These are phyloP conservation scores for Heritiera fomes DNA, from an alignment of 345 rosid species.

Conservation along the genomic window DNA sequence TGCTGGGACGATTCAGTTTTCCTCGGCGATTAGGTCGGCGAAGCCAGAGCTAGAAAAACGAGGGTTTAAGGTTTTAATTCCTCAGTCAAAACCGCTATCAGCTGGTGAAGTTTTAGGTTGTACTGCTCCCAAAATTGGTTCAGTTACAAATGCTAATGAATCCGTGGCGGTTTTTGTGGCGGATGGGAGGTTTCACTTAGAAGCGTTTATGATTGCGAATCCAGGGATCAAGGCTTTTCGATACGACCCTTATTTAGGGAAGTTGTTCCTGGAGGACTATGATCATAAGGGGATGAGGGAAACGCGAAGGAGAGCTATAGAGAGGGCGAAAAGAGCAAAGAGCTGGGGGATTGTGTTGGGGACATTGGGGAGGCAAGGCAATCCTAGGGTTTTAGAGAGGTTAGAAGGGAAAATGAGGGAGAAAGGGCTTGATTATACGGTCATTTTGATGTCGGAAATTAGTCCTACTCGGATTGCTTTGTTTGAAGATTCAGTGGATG, in stretches of 20 bases:
- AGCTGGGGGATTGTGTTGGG: constrained; percentile 89
- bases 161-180: constrained; percentile 71
- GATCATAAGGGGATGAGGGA: constrained; percentile 94
- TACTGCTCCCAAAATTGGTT: constrained; percentile 64
- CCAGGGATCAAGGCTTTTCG: constrained; percentile 69
- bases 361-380: constrained; percentile 95
- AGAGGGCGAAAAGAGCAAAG: constrained; percentile 46
- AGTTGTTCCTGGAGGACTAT: constrained; percentile 81
- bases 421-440: constrained; percentile 53
- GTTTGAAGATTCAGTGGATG: constrained; percentile 85
- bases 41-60: constrained; percentile 71
- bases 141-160: constrained; percentile 21
- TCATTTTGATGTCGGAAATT: constrained; percentile 85
- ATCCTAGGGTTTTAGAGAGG: constrained; percentile 72
- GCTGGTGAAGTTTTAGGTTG: constrained; percentile 92
- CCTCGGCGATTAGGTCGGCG: constrained; percentile 76
- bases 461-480: constrained; percentile 67
- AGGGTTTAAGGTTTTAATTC: constrained; percentile 70
- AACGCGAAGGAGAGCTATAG: constrained; percentile 57
- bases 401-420: constrained; percentile 76
- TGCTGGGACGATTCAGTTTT: constrained; percentile 92
- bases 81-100: constrained; percentile 85
- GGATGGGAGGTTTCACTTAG: constrained; percentile 89
- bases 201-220: constrained; percentile 93
- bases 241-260: constrained; percentile 82